Evolutionary conservation across 306 rosid species (phyloP).

Genomic region (Gynostemma pentaphyllum): DNA sequence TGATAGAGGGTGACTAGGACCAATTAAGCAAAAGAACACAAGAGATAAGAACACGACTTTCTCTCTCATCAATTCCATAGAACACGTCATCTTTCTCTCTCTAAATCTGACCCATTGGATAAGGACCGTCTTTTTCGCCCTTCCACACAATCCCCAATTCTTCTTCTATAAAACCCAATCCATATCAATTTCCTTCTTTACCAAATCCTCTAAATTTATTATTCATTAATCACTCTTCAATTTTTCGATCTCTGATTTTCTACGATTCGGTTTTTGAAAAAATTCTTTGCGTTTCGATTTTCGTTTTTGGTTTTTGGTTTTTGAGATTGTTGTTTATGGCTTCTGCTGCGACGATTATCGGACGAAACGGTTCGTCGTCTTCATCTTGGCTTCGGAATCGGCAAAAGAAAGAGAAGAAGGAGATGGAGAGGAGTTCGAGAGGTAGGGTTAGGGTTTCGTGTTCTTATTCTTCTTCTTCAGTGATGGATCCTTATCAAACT

Average conservation of each 20-base stretch:
- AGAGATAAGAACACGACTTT: constrained; percentile 21
- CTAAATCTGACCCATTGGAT: constrained; percentile 29
- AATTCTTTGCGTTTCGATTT: neutral
- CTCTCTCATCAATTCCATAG: neutral
- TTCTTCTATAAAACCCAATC: neutral
- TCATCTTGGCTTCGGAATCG: constrained; percentile 38
- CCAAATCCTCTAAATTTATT: neutral
- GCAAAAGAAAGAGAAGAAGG: constrained; percentile 18
- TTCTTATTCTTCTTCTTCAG: constrained; percentile 35
- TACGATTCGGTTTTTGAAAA: too few species aligned
- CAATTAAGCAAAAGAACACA: constrained; percentile 3
- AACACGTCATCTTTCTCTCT: constrained; percentile 32
- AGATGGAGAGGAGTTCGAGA: constrained; percentile 7
- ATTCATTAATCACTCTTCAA: neutral
- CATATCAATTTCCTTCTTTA: neutral
- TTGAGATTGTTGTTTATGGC: constrained; percentile 19
- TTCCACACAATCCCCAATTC: constrained; percentile 1
- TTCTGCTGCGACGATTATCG: constrained; percentile 28
- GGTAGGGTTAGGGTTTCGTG: constrained; percentile 26
- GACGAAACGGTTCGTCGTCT: constrained; percentile 30
- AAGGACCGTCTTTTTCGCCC: constrained; percentile 21
- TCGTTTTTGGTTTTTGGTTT: neutral
- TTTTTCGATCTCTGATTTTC: neutral
- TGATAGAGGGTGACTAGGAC: constrained; percentile 13
- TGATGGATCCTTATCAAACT: constrained; percentile 59